Evolutionary conservation across 2,329 filamentous ascomycete genomes (phyloP).

Genomic region (Coleophoma cylindrospora): DNA sequence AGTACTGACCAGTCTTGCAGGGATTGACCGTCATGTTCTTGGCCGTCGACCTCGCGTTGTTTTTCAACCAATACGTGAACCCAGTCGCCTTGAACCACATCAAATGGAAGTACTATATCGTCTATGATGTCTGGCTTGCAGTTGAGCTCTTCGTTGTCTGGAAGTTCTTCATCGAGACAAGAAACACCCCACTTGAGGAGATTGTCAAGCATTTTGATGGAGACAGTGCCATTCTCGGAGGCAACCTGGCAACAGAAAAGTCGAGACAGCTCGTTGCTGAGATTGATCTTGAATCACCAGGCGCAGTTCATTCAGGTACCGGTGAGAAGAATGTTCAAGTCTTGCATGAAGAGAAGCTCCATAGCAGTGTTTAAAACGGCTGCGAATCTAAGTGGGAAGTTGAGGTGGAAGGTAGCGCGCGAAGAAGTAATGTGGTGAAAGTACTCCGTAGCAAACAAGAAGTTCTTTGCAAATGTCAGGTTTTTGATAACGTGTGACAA

Average conservation of each 20-base stretch:
- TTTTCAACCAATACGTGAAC: constrained; percentile 35
- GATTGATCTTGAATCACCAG: background rate
- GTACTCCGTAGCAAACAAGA: too few species aligned
- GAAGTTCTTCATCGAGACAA: constrained; percentile 31
- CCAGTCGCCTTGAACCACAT: constrained; percentile 32
- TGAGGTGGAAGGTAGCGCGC: too few species aligned
- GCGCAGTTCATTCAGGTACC: background rate
- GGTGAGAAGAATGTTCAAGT: background rate
- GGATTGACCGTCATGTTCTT: constrained; percentile 34
- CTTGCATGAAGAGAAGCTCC: background rate
- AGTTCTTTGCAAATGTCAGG: too few species aligned
- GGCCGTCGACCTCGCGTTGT: constrained; percentile 34
- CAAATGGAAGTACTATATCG: constrained; percentile 35
- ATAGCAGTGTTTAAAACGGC: background rate
- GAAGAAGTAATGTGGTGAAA: too few species aligned
- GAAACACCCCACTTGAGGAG: constrained; percentile 35
- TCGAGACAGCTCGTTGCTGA: background rate
- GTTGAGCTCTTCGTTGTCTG: constrained; percentile 18
- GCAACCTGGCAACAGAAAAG: background rate
- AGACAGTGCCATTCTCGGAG: constrained; percentile 26
- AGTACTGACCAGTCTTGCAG: background rate
- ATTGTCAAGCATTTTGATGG: constrained; percentile 38
- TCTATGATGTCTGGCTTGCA: constrained; percentile 29
- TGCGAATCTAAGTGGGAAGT: too few species aligned
- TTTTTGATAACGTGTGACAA: too few species aligned